Evolutionary conservation across 164 flowering plant species (phyloP).

Genomic region (Echeveria elegans): DNA sequence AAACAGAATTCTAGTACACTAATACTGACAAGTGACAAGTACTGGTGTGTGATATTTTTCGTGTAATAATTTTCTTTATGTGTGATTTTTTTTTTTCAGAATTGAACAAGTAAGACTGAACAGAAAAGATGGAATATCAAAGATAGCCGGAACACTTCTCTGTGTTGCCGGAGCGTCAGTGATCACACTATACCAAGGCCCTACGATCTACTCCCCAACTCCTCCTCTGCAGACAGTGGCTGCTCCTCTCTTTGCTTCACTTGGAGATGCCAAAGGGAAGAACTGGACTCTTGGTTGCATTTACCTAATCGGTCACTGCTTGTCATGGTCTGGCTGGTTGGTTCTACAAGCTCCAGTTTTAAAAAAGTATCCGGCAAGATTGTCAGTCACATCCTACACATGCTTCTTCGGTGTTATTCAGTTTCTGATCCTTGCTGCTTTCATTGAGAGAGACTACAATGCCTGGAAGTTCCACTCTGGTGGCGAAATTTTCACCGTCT

Average conservation of each 20-base stretch:
- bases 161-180: constrained; percentile 92
- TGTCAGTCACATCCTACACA: constrained; percentile 87
- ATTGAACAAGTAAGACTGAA: constrained; percentile 68
- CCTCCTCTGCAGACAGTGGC: constrained; percentile 21
- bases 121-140: constrained; percentile 62
- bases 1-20: too few species aligned
- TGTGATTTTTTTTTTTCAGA: constrained; percentile 38
- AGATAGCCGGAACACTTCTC: constrained; percentile 38
- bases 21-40: too few species aligned
- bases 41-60: too few species aligned
- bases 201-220: constrained; percentile 62
- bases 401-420: constrained; percentile 92
- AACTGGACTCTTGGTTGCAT: constrained; percentile 95
- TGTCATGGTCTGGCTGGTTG: constrained; percentile 97
- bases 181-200: constrained; percentile 92
- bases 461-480: constrained; percentile 85
- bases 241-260: constrained; percentile 16
- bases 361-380: constrained; percentile 92
- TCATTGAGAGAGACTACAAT: constrained; percentile 46
- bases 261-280: constrained; percentile 73
- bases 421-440: constrained; percentile 67
- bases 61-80: not conserved
- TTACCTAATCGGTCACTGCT: constrained; percentile 84
- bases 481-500: constrained; percentile 70
- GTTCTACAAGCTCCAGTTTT: constrained; percentile 93